Conservation (phyloP, 1,139 yeast genomes). For the Schwanniomyces etchellsii region DNA sequence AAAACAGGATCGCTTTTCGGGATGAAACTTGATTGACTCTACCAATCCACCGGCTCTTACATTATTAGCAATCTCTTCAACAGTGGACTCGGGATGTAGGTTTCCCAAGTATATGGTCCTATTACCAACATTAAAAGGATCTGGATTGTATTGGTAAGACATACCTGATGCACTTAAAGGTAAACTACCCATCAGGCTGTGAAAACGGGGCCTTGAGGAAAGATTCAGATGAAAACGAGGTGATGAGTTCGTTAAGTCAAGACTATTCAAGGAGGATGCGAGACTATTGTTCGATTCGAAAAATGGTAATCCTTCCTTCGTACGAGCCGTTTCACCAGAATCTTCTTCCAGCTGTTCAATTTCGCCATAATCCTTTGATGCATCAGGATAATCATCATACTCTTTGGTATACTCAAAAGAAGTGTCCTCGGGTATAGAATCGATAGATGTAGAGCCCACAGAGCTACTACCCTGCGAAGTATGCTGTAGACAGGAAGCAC, state of each 20-base stretch:
- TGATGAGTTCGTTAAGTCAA: conserved; percentile 3
- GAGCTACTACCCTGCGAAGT: neutral
- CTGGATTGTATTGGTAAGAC: conserved; percentile 10
- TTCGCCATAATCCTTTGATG: no score
- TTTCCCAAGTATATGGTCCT: conserved; percentile 42
- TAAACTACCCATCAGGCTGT: conserved; percentile 1
- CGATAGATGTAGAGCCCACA: conserved; percentile 1
- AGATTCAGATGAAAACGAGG: conserved; percentile 2
- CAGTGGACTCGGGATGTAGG: conserved; percentile 38
- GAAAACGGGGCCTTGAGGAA: conserved; percentile 3
- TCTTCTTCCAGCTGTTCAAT: no score
- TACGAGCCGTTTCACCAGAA: no score
- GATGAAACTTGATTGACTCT: conserved; percentile 32
- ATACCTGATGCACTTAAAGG: conserved; percentile 1
- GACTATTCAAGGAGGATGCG: conserved; percentile 1
- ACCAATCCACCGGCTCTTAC: conserved; percentile 46
- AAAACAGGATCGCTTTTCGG: conserved; percentile 37
- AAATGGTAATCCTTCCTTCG: neutral
- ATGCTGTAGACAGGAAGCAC: neutral
- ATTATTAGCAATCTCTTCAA: conserved; percentile 47
- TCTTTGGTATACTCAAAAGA: conserved; percentile 2
- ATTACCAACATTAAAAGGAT: conserved; percentile 29
- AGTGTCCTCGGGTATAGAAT: neutral
- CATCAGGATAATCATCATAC: no score
- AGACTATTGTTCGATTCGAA: conserved; percentile 1